Base-by-base conservation (phyloP, 2,329 filamentous ascomycete genomes). In the Aspergillus costaricaensis region DNA sequence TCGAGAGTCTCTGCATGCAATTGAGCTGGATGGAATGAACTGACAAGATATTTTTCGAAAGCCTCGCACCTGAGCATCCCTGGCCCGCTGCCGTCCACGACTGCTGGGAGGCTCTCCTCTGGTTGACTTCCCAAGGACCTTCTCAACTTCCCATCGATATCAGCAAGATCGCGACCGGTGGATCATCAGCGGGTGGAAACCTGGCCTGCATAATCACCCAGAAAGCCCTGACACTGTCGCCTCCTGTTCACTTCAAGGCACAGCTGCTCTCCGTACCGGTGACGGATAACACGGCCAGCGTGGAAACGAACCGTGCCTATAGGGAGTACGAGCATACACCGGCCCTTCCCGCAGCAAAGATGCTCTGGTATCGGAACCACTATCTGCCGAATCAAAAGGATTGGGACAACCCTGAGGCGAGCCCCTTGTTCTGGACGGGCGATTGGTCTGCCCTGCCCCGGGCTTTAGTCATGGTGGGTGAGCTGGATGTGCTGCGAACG, bases 281-380 rank as follows among this genome's bases (percentile, higher is more conserved):
- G 7, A 82, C 79, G 38, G 85, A 86, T 70, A 86, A 86, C 72
- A 85, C 82, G 1, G 84, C 83, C 6, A 73, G 73, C 14, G 67
- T 77, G 0, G 69, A 65, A 8, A 81, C 74, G 57, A 83, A 78
- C 58, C 67, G 71, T 1, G 81, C 82, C 3, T 87, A 82, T 77
- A 75, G 71, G 15, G 77, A 80, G 48, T 84, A 83, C 67, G 76
- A 85, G 65, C 75, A 80, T 66, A 78, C 80, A 0, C 80, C 83
- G 0, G 82, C 83, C 0, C 76, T 86, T 1, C 81, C 84, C 0
- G 82, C 83, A 0, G 74, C 74, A 3, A 86, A 86, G 70, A 87
- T 87, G 85, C 68, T 84, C 52, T 87, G 85, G 85, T 87, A 85
- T 67, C 77, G 85, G n/a, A 68, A 79, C 17, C 82, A 85, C 68